phyloP scores from a whole-genome alignment of 257 asterid species.

The Pogostemon cablin region DNA sequence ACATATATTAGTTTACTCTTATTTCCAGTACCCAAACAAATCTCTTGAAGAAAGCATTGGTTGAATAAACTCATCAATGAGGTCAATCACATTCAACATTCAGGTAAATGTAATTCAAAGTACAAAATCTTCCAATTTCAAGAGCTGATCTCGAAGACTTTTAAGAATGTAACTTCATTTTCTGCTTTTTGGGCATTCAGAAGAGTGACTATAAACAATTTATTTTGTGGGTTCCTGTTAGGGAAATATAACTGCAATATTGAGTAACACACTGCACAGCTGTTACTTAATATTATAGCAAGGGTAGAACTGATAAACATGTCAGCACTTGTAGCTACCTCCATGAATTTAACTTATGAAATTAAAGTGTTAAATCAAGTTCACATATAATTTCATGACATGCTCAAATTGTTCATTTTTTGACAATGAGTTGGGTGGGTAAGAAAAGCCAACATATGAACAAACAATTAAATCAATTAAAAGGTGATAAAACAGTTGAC shows the following conservation, averaged over 20 bases:
- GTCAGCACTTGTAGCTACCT: neutral
- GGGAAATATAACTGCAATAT: constrained; percentile 3
- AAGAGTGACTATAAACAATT: neutral
- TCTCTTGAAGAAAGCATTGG: neutral
- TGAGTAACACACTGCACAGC: neutral
- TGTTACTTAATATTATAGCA: neutral
- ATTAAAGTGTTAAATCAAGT: too few relatives aligned
- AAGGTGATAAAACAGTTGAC: constrained; percentile 1
- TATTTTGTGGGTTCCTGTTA: neutral
- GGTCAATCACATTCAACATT: neutral
- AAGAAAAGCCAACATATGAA: neutral
- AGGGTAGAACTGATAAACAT: neutral
- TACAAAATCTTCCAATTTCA: neutral
- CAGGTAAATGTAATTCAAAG: too few relatives aligned
- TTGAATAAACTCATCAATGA: neutral
- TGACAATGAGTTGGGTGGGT: neutral
- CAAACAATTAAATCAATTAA: neutral
- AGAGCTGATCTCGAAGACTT: neutral
- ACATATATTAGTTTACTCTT: neutral
- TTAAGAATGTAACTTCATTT: neutral
- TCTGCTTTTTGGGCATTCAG: neutral
- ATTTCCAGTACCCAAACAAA: neutral
- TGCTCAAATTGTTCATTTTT: neutral
- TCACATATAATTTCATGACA: neutral
- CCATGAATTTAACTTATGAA: too few relatives aligned